These are phyloP conservation scores for Trametes sp. DNA, from an alignment of 1,284 basidiomycete species.

Conservation along the genomic window DNA sequence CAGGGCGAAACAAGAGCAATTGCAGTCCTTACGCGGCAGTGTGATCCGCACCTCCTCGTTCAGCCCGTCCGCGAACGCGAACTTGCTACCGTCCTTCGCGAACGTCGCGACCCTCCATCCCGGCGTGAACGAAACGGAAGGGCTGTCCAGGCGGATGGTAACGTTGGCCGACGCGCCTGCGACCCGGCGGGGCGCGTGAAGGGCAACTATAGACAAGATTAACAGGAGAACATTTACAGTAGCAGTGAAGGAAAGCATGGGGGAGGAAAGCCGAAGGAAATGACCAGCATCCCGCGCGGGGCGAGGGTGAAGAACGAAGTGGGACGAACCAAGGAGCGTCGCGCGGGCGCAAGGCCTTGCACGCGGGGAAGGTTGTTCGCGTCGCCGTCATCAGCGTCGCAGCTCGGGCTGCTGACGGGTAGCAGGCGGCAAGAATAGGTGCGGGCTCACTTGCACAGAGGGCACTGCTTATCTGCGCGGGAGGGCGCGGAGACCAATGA, in stretches of 20 bases:
- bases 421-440: constrained; percentile 15
- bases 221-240: constrained; percentile 20
- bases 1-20: not conserved
- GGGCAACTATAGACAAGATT: constrained; percentile 10
- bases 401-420: not conserved
- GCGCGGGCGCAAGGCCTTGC: not conserved
- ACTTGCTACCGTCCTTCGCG: constrained; percentile 11
- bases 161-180: constrained; percentile 32
- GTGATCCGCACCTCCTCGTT: constrained; percentile 25
- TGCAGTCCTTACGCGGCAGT: constrained; percentile 29
- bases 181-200: constrained; percentile 18
- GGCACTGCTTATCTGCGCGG: constrained; percentile 13
- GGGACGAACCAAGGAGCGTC: constrained; percentile 21
- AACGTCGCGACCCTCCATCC: constrained; percentile 33
- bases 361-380: constrained; percentile 13
- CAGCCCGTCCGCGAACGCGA: constrained; percentile 27
- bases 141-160: constrained; percentile 30
- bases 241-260: constrained; percentile 23
- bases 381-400: constrained; percentile 25
- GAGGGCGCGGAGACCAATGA: constrained; percentile 14
- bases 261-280: constrained; percentile 22
- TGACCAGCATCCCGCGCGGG: constrained; percentile 39
- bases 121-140: constrained; percentile 30
- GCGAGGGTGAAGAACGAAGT: constrained; percentile 17
- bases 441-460: not conserved